Conservation (phyloP, 495 filamentous ascomycete species). For the Mytilinidion resinicola region DNA sequence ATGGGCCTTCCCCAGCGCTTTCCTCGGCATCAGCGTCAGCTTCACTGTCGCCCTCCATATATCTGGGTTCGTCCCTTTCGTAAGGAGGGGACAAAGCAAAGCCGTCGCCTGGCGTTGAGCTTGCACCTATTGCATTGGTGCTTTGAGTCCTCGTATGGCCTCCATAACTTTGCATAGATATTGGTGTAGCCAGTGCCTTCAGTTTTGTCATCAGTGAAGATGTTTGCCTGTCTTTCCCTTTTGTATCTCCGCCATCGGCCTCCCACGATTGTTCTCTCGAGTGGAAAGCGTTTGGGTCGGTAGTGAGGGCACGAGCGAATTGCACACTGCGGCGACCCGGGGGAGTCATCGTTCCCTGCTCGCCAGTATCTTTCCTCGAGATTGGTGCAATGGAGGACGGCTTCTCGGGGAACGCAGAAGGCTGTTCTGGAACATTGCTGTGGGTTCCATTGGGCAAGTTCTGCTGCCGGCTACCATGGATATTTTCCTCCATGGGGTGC, state of each 20-base stretch:
- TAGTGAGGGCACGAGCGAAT: slow-evolving; percentile 33
- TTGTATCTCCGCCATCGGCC: slow-evolving; percentile 23
- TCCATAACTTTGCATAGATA: slow-evolving; percentile 31
- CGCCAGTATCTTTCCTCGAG: slow-evolving; percentile 20
- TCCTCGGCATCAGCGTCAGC: slow-evolving; percentile 40
- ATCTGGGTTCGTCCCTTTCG: slow-evolving; percentile 23
- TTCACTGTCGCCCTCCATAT: slow-evolving; percentile 31
- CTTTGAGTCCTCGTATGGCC: slow-evolving; percentile 23
- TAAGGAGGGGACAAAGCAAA: slow-evolving; percentile 17
- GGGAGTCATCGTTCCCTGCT: slow-evolving; percentile 32
- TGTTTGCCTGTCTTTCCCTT: slow-evolving; percentile 27
- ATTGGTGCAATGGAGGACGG: slow-evolving; percentile 11
- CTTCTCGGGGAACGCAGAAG: neutral
- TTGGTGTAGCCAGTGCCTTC: slow-evolving; percentile 36
- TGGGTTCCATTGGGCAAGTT: slow-evolving; percentile 9
- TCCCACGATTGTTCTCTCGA: slow-evolving; percentile 28
- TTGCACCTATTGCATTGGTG: slow-evolving; percentile 26
- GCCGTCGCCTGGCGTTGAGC: slow-evolving; percentile 12
- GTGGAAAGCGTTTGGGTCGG: slow-evolving; percentile 20
- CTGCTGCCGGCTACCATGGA: neutral
- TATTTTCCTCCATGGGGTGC: slow-evolving; percentile 3
- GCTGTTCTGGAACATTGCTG: neutral
- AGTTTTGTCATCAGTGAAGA: slow-evolving; percentile 37
- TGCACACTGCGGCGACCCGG: slow-evolving; percentile 38
- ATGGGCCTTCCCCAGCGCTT: slow-evolving; percentile 31